These are phyloP conservation scores for Monilinia polystroma DNA, from an alignment of 2,329 filamentous ascomycete genomes.

Conservation along the genomic window DNA sequence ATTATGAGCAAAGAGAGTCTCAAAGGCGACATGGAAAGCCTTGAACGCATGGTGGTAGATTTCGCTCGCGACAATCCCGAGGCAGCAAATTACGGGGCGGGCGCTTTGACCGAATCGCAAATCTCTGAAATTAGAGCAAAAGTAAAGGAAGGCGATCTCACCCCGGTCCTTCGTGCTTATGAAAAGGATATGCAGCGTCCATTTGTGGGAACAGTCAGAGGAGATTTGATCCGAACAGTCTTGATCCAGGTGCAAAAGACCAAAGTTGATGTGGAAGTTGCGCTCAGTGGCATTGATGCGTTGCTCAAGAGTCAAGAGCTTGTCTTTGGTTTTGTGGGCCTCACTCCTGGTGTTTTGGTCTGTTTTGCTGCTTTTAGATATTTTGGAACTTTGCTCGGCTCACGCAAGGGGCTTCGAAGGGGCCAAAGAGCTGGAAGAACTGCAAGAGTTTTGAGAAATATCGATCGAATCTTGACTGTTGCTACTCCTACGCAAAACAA, in stretches of 20 bases:
- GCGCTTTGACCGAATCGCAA: constrained; percentile 63
- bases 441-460: constrained; percentile 78
- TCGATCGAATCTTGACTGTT: constrained; percentile 75
- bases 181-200: constrained; percentile 84
- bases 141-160: constrained; percentile 89
- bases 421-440: constrained; percentile 67
- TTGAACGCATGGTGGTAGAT: constrained; percentile 97
- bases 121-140: constrained; percentile 73
- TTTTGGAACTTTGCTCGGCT: constrained; percentile 66
- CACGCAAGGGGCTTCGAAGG: constrained; percentile 64
- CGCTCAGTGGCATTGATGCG: constrained; percentile 92
- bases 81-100: constrained; percentile 48
- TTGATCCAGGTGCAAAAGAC: constrained; percentile 98
- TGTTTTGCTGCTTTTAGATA: constrained; percentile 73
- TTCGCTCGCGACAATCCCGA: constrained; percentile 83
- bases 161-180: constrained; percentile 85
- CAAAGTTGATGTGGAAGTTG: constrained; percentile 95
- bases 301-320: constrained; percentile 94
- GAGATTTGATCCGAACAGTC: constrained; percentile 84
- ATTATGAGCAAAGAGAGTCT: constrained; percentile 95
- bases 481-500: constrained; percentile 69
- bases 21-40: constrained; percentile 81
- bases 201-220: constrained; percentile 76
- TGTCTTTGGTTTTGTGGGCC: constrained; percentile 93
- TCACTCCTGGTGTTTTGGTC: constrained; percentile 91